Base-by-base conservation (phyloP, 257 asterid genomes). In the Craterostigma plantagineum region DNA sequence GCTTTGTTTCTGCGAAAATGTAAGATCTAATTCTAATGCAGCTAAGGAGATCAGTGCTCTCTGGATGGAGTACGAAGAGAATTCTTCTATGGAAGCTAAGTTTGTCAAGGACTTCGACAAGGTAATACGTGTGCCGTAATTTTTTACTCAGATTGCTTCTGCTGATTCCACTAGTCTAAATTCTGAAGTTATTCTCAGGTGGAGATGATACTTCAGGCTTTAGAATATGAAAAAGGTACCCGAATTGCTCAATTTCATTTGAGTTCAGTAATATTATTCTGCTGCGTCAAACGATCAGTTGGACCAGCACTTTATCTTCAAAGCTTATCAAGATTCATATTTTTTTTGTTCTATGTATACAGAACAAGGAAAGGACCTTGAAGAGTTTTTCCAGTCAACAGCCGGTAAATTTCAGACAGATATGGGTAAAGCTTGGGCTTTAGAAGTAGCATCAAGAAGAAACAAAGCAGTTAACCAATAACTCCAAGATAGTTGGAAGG, bases 191-290 rank as follows among this genome's bases (percentile, higher is more conserved):
- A 10, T 36, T 2, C 40, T n/a, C 73, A 87, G 97, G 90, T 79
- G 55, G 97, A 87, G 77, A 87, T 87, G 95, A 87, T 87, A 65
- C 95, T 87, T 65, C 97, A 87, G 60, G 95, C 95, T 46, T 64
- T 74, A 59, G 97, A 87, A 54, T 87, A 87, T 60, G 97, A 87
- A 69, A 78, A 63, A 30, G 97, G 97, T 81, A 69, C 57, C 49
- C 53, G 23, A 39, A 39, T 47, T 35, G 35, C 51, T 30, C 52
- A 54, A 41, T 43, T 33, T 44, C 35, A 8, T 2, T 27, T 49
- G 12, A 39, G 14, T 41, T 57, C 45, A 15, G 16, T 11, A 16
- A 16, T 47, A 16, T 46, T 37, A 43, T 53, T 0, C 18, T 50
- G 33, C 7, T 1, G n/a, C n/a, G n/a, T n/a, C n/a, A n/a, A n/a